Evolutionary conservation across 768 basidiomycete genomes (phyloP), one percentile per base, ranked within the genome.

Genomic region (Guyanaporus albipodus): DNA sequence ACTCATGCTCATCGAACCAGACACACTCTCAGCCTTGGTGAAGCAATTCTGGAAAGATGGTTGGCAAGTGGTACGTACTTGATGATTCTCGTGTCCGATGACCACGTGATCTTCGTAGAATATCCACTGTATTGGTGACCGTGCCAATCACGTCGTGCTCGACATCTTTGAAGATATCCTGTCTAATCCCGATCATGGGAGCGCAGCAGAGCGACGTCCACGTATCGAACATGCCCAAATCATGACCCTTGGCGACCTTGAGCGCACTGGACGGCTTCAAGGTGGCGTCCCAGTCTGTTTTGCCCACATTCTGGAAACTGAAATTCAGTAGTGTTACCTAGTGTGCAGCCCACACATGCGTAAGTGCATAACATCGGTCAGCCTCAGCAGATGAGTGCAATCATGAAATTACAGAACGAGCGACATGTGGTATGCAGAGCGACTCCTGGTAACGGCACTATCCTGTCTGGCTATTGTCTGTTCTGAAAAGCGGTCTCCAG

Each of bases 211-310:
- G 42, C 77, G 80, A 63, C 74, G 93, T 10, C 85, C 91, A 2
- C 75, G 95, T 33, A 82, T 96, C 8, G 95, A 98, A 61, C 95
- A 98, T 66, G 87, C 92, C 0, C 95, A 98, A 63, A 91, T 96
- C 38, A 73, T 98, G 69, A 77, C 79, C 4, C 65, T 61, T 6
- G 70, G 75, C 1, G 95, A 97, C 63, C 57, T 98, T 14, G 62
- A 75, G 44, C 74, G 91, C 8, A 73, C 83, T 18, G 86, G 83
- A 26, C 72, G 66, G 40, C 74, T 96, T 10, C 91, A 90, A 56
- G 81, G 92, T 86, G 48, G n/a, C 29, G 79, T 62, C 8, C 24
- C 35, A 8, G 15, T 29, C 23, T 23, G 46, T 27, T 19, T 15
- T 17, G 4, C 14, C 19, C 1, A 26, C 29, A 14, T 23, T 15